Base-by-base conservation (phyloP, 176 grass and related monocot species). In the Pharus latifolius region DNA sequence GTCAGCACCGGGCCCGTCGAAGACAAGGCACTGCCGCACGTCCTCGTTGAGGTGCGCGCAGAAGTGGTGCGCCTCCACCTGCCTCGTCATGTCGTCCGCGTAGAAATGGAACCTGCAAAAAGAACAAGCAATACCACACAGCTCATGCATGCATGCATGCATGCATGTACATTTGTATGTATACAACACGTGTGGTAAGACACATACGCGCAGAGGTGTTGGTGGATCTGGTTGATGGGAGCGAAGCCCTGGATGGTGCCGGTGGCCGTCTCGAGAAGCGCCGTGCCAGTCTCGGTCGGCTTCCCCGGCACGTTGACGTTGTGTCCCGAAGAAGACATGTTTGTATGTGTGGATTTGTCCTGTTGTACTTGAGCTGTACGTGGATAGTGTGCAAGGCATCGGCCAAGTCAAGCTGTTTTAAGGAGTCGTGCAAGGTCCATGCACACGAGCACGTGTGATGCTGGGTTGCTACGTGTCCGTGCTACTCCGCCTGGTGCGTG, bases 31-130 rank as follows among this genome's bases (percentile, higher is more conserved):
- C 85, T 97, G 93, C 0, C 86, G 77, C 61, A 97, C 5, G 65
- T 97, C 89, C 80, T 96, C 86, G 54, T 70, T 97, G 6, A 89
- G 66, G 79, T 89, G 90, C 14, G 82, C 64, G 80, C 90, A 94
- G 67, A 86, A 94, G 75, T 94, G 90, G 83, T 94, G 90, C 47
- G 90, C 90, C 75, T 94, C 90, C 73, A 94, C 86, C 74, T 92
- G 86, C 49, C 89, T 76, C 15, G 60, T 57, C 93, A 92, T 87
- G 85, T 96, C 93, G 81, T 92, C 68, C 0, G 58, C 80, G 78
- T 96, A 96, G 77, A 87, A 90, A 61, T 97, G 93, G 77, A 97
- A 92, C 23, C 82, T 85, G 26, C 6, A 55, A 58, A 9, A 25
- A 5, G n/a, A 3, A 2, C 11, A n/a, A 33, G 17, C 34, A 25